Base-by-base conservation (phyloP, 148 eudicot genomes). In the Nepenthes mirabilis region DNA sequence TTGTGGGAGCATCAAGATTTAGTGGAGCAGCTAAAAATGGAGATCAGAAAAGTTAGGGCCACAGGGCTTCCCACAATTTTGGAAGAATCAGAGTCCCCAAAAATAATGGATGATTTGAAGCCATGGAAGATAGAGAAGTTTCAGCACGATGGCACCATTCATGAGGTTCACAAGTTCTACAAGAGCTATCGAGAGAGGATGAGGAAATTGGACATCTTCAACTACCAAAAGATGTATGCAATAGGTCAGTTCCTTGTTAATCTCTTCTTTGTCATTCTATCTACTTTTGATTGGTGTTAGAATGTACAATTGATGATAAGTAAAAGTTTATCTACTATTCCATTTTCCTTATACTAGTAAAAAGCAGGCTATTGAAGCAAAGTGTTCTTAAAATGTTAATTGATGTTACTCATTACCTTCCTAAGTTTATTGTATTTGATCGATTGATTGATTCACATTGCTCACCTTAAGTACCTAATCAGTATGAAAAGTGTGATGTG, bases 201-300 rank as follows among this genome's bases (percentile, higher is more conserved):
- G 99, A 71, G 97, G 52, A 94, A 94, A 75, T 73, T 94, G 36
- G 99, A 94, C 58, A 86, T 94, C 72, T 78, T 94, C 75, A 94
- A 82, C 72, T 94, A 77, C 83, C 99, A 94, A 75, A 94, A 94
- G 79, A 93, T 86, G 96, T 93, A 93, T 80, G 83, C 98, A 58
- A 86, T 94, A 70, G 97, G 99, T 89, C 72, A 72, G 89, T 73
- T 35, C 2, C 45, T 23, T 23, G 23, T 23, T 23, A 23, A 23
- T 23, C 23, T 23, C 23, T 12, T 23, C 23, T 12, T 57, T 57
- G 14, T 3, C n/a, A 2, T 2, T 35, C n/a, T 54, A 6, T 54
- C 35, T 33, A 4, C 57, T 54, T 54, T 14, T 33, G 9, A 14
- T 54, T 54, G 7, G 35, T 54, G 4, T 23, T 3, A 14, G 35